These are phyloP conservation scores for Barnettozyma sp. DNA, from an alignment of 805 yeast species.

Conservation along the genomic window DNA sequence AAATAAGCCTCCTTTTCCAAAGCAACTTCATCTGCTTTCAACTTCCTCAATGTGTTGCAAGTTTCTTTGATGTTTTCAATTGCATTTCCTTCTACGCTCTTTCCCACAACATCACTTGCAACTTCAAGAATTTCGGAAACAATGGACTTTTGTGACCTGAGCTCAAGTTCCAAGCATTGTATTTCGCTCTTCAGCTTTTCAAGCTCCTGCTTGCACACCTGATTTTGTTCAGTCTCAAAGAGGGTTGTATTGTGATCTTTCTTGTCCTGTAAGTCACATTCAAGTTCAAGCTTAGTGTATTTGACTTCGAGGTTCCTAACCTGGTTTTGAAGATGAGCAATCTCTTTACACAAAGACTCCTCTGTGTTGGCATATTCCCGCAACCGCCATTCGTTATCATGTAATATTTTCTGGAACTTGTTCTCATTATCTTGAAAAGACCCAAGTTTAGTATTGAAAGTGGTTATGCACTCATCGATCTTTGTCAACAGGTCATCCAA, in stretches of 20 bases:
- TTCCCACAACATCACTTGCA: neutral
- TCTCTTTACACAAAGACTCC: neutral
- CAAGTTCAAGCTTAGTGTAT: neutral
- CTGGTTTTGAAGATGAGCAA: neutral
- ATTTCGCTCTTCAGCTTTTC: neutral
- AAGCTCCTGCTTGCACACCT: neutral
- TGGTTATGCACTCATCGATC: neutral
- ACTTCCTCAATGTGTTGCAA: neutral
- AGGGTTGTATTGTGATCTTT: no score
- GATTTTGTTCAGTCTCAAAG: neutral
- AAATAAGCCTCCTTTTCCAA: neutral
- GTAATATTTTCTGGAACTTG: slow-evolving; percentile 7
- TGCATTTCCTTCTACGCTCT: neutral
- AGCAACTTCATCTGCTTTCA: neutral
- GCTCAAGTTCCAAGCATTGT: neutral
- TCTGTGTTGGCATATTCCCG: neutral
- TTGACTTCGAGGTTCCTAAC: neutral
- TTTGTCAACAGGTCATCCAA: slow-evolving; percentile 1
- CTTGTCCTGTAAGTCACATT: neutral
- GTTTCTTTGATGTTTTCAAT: neutral
- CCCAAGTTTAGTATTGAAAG: neutral
- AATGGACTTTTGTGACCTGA: neutral
- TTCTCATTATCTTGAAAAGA: slow-evolving; percentile 4
- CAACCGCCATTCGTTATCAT: slow-evolving; percentile 1
- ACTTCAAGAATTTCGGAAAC: neutral